Base-by-base conservation (phyloP, 1,284 basidiomycete species). In the Athelia psychrophila region DNA sequence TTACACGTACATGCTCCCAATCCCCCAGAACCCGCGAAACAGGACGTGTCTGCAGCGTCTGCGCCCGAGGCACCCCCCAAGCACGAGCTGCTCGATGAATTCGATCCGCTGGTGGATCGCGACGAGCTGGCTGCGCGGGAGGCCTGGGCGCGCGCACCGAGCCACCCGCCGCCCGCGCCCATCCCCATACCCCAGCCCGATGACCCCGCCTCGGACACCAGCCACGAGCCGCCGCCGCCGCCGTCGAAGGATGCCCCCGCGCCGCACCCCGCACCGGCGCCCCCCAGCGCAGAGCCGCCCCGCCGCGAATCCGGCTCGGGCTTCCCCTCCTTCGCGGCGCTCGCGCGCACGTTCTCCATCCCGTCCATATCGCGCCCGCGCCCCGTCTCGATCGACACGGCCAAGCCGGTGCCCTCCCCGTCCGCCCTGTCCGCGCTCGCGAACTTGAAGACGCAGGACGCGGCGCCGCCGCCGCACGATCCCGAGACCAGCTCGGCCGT, bases 341-440 rank as follows among this genome's bases (percentile, higher is more conserved):
- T 90, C 45, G 85, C 88, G 2, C 79, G 81, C 33, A 78, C 79
- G 2, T 80, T 89, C 59, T 70, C 84, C 3, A 74, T 84, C 40
- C 81, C 82, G 1, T 64, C 69, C 13, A 64, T 74, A 30, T 64
- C 70, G 19, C 73, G 76, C 15, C 58, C 75, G 22, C 73, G 82
- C n/a, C 83, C 83, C 10, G 69, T 74, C 18, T 84, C 84, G 1
- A 60, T 86, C 27, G 82, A 86, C 58, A 68, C 72, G 30, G 79
- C 82, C 2, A 74, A 75, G 54, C 64, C 71, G 10, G 71, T 79
- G 2, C 76, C 79, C 1, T 82, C 83, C 1, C 83, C 83, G 6
- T 65, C 77, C 3, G 80, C 80, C 1, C 59, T 81, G 12, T 79
- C 78, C 0, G 75, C 78, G 3, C 80, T 86, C 58, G 78, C 78